phyloP scores from a whole-genome alignment of 495 filamentous ascomycete genomes.

The Antarctomyces pellizariae region DNA sequence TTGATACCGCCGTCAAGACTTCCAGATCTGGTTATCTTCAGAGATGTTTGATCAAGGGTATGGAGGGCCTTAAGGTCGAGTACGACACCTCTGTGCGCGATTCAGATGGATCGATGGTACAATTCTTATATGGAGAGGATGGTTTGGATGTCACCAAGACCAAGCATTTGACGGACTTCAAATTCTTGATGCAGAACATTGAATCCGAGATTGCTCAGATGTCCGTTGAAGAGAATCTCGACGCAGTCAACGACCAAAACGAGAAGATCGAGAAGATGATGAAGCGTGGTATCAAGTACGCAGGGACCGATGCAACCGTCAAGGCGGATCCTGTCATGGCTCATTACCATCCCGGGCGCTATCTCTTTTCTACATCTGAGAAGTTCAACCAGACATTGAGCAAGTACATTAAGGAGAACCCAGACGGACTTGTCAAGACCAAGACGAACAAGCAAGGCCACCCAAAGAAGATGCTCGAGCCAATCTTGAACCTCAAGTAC shows the following conservation, averaged over 20 bases:
- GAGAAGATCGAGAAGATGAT: slow-evolving; percentile 49
- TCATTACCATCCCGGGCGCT: slow-evolving; percentile 46
- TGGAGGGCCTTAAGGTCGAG: slow-evolving; percentile 81
- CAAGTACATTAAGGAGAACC: slow-evolving; percentile 54
- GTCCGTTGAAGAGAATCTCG: slow-evolving; percentile 15
- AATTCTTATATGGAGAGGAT: slow-evolving; percentile 95
- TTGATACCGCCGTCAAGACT: slow-evolving; percentile 98
- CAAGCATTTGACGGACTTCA: slow-evolving; percentile 75
- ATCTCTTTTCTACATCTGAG: slow-evolving; percentile 74
- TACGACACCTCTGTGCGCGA: slow-evolving; percentile 91
- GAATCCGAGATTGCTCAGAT: slow-evolving; percentile 20
- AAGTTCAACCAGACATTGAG: slow-evolving; percentile 38
- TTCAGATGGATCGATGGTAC: slow-evolving; percentile 74
- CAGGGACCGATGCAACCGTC: no score
- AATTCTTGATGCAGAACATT: slow-evolving; percentile 66
- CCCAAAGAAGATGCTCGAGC: slow-evolving; percentile 54
- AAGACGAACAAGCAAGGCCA: slow-evolving; percentile 35
- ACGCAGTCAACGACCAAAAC: slow-evolving; percentile 24
- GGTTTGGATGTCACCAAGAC: slow-evolving; percentile 85
- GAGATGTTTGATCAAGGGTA: slow-evolving; percentile 94
- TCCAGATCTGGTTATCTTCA: slow-evolving; percentile 92
- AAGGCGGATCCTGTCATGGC: slow-evolving; percentile 61
- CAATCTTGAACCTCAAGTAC: slow-evolving; percentile 74
- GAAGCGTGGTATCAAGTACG: slow-evolving; percentile 53
- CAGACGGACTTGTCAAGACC: slow-evolving; percentile 49